Percentiles rank a stretch among this genome's conserved stretches.
phyloP scores from a whole-genome alignment of 2,329 filamentous ascomycete species.

The Colletotrichum lupini region DNA sequence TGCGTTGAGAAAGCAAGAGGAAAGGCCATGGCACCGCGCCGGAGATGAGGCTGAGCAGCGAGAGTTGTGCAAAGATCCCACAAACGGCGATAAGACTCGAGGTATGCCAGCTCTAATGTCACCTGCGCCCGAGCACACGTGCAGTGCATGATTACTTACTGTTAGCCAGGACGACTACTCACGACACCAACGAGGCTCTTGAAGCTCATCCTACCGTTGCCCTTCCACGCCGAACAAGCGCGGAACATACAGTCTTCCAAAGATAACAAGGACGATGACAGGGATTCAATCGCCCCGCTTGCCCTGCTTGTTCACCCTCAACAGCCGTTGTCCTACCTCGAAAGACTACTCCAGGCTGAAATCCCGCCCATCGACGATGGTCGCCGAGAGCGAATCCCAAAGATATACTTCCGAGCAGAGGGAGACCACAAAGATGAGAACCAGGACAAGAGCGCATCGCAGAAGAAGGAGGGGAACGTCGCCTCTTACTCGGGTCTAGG shows the following conservation, averaged over 20 bases:
- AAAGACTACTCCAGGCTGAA: slow-evolving; percentile 89
- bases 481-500: slow-evolving; percentile 79
- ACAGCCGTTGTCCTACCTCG: slow-evolving; percentile 90
- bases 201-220: slow-evolving; percentile 82
- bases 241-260: slow-evolving; percentile 2
- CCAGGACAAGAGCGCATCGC: slow-evolving; percentile 36
- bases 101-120: slow-evolving; percentile 39
- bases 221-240: slow-evolving; percentile 43
- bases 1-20: slow-evolving; percentile 66
- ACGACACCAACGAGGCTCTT: slow-evolving; percentile 84
- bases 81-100: slow-evolving; percentile 43
- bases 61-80: slow-evolving; percentile 41
- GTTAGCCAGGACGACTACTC: slow-evolving; percentile 72
- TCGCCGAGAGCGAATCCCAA: slow-evolving; percentile 75
- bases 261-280: slow-evolving; percentile 44
- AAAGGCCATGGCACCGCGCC: slow-evolving; percentile 74
- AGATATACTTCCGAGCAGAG: slow-evolving; percentile 83
- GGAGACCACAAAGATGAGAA: slow-evolving; percentile 63
- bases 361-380: slow-evolving; percentile 76
- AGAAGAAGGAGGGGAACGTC: slow-evolving; percentile 55
- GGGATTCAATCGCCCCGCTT: slow-evolving; percentile 76
- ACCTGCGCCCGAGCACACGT: too few species aligned
- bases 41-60: slow-evolving; percentile 60
- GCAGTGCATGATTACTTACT: background rate
- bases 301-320: slow-evolving; percentile 89